Conservation (phyloP, 164 flowering plant species). For the Stephania japonica region DNA sequence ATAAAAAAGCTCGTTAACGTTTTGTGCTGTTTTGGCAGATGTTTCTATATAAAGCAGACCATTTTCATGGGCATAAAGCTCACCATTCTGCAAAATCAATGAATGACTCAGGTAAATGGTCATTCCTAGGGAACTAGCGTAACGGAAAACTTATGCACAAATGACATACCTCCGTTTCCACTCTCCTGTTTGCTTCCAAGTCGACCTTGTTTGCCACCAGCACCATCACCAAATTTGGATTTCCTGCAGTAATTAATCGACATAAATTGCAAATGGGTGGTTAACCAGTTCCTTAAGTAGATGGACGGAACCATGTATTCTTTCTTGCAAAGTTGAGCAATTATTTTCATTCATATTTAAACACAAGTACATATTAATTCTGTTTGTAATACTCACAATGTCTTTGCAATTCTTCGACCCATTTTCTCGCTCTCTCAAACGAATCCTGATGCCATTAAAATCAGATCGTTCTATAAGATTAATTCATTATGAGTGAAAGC, state of each 20-base stretch:
- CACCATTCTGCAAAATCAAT: slow-evolving; percentile 36
- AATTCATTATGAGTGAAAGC: not conserved
- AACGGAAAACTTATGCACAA: too few species aligned
- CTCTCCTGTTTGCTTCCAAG: slow-evolving; percentile 34
- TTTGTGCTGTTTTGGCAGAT: slow-evolving; percentile 53
- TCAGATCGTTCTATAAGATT: not conserved
- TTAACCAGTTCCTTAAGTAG: not conserved
- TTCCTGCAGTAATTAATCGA: too few species aligned
- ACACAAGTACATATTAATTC: too few species aligned
- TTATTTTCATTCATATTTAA: too few species aligned
- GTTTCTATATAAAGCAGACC: slow-evolving; percentile 44
- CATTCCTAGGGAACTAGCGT: too few species aligned
- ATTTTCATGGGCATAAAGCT: slow-evolving; percentile 44
- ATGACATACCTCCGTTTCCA: slow-evolving; percentile 35
- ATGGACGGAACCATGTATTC: too few species aligned
- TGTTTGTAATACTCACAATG: slow-evolving; percentile 23
- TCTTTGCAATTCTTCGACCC: slow-evolving; percentile 39
- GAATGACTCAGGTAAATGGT: too few species aligned
- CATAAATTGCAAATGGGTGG: not conserved
- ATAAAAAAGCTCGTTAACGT: slow-evolving; percentile 49
- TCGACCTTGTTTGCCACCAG: slow-evolving; percentile 44
- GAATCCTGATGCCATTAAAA: slow-evolving; percentile 29
- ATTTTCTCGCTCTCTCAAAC: slow-evolving; percentile 33
- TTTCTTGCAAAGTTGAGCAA: too few species aligned
- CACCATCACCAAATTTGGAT: slow-evolving; percentile 37